A percentile compares a stretch with the other conserved stretches of the same genome.
These are phyloP conservation scores for Gonapodya prolifera DNA, from an alignment of 192 early-diverging fungal genomes.

Conservation along the genomic window DNA sequence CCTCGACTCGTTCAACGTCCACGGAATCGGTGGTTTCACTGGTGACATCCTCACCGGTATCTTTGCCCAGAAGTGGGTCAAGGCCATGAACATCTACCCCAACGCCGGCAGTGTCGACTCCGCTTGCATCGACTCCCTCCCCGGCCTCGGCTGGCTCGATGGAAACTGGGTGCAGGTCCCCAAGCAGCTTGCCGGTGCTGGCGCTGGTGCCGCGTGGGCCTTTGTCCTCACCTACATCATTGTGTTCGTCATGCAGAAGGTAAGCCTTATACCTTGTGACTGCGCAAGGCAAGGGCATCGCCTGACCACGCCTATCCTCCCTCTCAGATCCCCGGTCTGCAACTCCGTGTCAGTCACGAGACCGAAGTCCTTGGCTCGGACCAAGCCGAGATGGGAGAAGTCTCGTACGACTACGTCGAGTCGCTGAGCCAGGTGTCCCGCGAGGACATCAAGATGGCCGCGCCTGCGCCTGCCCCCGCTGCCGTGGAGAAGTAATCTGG, in stretches of 20 bases:
- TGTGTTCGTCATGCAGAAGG: constrained; percentile 35
- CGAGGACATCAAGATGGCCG: not conserved
- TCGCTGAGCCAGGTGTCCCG: not conserved
- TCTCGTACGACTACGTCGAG: constrained; percentile 10
- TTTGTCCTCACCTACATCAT: constrained; percentile 40
- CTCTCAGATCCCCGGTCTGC: constrained; percentile 22
- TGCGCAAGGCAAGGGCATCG: not conserved
- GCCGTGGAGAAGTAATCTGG: no score
- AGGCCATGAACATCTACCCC: constrained; percentile 27
- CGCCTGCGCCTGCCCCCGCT: not conserved
- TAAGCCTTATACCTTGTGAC: no score
- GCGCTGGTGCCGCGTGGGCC: constrained; percentile 46
- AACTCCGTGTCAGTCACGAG: constrained; percentile 34
- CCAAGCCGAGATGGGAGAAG: constrained; percentile 10
- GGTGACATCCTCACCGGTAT: constrained; percentile 84
- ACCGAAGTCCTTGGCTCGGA: constrained; percentile 26
- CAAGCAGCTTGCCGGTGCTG: constrained; percentile 53
- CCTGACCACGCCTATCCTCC: not conserved
- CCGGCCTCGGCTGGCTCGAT: constrained; percentile 39
- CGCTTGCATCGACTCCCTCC: not conserved
- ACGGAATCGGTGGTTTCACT: constrained; percentile 52
- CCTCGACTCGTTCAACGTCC: constrained; percentile 65
- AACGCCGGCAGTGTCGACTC: not conserved
- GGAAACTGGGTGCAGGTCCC: constrained; percentile 54
- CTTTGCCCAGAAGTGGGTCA: constrained; percentile 71